Conservation (phyloP, 805 yeast species). For the Maudiozyma bulderi region DNA sequence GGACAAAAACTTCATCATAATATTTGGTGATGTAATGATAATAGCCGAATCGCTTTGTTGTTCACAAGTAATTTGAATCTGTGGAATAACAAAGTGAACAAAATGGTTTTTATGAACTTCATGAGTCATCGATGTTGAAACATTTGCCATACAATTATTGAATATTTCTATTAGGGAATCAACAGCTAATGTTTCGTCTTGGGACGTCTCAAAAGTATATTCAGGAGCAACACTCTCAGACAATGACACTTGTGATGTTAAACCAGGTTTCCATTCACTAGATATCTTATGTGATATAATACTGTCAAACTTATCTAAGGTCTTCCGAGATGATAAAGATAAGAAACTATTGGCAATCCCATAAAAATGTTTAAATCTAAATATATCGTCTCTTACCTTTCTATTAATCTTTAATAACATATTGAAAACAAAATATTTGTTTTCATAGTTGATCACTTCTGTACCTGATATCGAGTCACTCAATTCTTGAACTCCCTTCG, state of each 20-base stretch:
- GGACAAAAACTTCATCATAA: conserved; percentile 60
- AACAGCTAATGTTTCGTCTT: not conserved
- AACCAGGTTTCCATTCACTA: conserved; percentile 4
- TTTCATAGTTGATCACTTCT: conserved; percentile 24
- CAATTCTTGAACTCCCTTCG: conserved; percentile 16
- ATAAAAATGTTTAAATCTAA: conserved; percentile 46
- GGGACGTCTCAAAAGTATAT: not conserved
- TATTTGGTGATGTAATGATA: conserved; percentile 61
- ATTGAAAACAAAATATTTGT: conserved; percentile 64
- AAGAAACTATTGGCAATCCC: conserved; percentile 36
- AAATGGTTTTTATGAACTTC: conserved; percentile 45
- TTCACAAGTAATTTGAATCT: conserved; percentile 57
- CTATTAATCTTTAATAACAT: conserved; percentile 76
- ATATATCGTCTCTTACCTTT: conserved; percentile 49
- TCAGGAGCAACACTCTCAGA: not conserved
- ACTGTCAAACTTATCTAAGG: conserved; percentile 43
- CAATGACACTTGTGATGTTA: not conserved
- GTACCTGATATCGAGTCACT: conserved; percentile 3
- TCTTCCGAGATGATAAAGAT: conserved; percentile 38
- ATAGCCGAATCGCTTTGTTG: conserved; percentile 49
- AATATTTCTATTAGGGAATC: conserved; percentile 28
- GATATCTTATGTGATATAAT: conserved; percentile 30
- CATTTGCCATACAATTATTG: conserved; percentile 40
- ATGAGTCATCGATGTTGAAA: conserved; percentile 30
- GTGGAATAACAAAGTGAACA: conserved; percentile 68